Evolutionary conservation across 2,329 filamentous ascomycete genomes (phyloP), one percentile per base, ranked within the genome.

Genomic region (Myriosclerotinia duriaeana): DNA sequence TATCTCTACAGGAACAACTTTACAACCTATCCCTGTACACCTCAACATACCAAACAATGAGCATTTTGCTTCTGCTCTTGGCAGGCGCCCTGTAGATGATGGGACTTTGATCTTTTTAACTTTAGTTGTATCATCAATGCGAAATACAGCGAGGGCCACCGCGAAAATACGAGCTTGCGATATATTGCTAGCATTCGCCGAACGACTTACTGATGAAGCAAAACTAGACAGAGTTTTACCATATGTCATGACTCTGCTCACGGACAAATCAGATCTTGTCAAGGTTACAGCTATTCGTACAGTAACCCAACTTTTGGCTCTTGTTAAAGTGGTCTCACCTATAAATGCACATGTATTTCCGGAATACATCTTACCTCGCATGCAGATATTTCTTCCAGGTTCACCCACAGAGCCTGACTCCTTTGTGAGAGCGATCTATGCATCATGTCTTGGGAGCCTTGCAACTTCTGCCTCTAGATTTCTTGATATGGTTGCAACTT

Each of bases 201-300:
- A 98, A 78, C 85, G 91, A 67, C 79, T 98, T 34, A 96, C 94
- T 0, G 96, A 99, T 76, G 95, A 99, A 78, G 93, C 93, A 3
- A 98, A 97, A 77, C 82, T 99, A 59, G 96, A 99, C 77, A 87
- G 95, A 60, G 90, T 98, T 34, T 80, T 99, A 60, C 95, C 95
- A 1, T 97, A 97, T 76, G 81, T 98, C 46, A 90, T 97, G 79
- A 86, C 88, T 6, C 79, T 98, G 38, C 81, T 99, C 15, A 89
- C 87, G 68, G 95, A 99, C 75, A 87, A 88, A 71, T 87, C 90
- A 2, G 92, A 97, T 70, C 83, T 91, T 72, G 94, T 99, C 17
- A 89, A 92, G 56, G 87, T 97, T 59, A 88, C 93, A 34, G 93
- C 93, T 3, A 84, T 98, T 54, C 85, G 94, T 66, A 91, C 92